These are phyloP conservation scores for Entophlyctis helioformis DNA, from an alignment of 192 early-diverging fungal genomes.

Conservation along the genomic window DNA sequence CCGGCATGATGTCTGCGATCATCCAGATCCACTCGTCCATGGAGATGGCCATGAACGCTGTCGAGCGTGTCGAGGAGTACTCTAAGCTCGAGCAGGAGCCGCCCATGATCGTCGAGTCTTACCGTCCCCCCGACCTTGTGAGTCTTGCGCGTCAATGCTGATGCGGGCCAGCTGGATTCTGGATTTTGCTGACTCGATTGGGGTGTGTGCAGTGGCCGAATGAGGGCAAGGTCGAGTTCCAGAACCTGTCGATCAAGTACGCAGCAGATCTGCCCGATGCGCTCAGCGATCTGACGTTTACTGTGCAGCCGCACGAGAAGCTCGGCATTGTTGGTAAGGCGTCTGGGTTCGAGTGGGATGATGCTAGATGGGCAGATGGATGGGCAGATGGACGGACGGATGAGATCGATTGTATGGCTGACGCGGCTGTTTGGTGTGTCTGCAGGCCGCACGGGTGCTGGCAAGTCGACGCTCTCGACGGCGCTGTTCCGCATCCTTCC, in stretches of 20 bases:
- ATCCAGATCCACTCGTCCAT: slow-evolving; percentile 15
- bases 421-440: slow-evolving; percentile 11
- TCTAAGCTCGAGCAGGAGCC: slow-evolving; percentile 59
- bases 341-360: no score
- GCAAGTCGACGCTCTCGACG: slow-evolving; percentile 50
- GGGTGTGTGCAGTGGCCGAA: slow-evolving; percentile 60
- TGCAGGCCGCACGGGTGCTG: slow-evolving; percentile 55
- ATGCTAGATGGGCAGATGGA: no score
- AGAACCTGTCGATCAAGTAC: slow-evolving; percentile 63
- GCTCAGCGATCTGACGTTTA: slow-evolving; percentile 28
- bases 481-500: slow-evolving; percentile 33
- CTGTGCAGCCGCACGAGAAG: slow-evolving; percentile 24
- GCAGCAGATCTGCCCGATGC: slow-evolving; percentile 53
- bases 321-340: slow-evolving; percentile 42
- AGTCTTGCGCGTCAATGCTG: no score
- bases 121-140: no score
- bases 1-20: slow-evolving; percentile 6
- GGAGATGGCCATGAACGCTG: slow-evolving; percentile 27
- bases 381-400: no score
- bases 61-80: no score
- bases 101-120: slow-evolving; percentile 37
- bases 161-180: no score
- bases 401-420: no score
- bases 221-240: slow-evolving; percentile 55
- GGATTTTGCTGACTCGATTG: no score